Base-by-base conservation (phyloP, 75 land plant genomes). In the Picea sitchensis region DNA sequence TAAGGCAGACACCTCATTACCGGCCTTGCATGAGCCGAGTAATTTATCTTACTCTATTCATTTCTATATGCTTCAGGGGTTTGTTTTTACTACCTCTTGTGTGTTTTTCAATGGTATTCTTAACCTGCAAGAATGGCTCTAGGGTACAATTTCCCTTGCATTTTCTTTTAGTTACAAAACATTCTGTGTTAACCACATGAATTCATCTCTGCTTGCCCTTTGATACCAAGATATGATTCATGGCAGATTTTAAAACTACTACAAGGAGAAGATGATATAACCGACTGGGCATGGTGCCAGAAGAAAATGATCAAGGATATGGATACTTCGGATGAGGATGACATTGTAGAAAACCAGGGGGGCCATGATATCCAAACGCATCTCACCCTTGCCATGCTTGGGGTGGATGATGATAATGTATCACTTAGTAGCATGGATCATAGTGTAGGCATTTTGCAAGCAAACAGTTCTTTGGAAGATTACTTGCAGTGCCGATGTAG, bases 311-410 rank as follows among this genome's bases (percentile, higher is more conserved):
- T 76, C 17, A 80, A 84, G 58, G 89, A 83, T 23, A 32, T 65
- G 21, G 87, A 84, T 69, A 58, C 23, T 21, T 59, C 79, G 61
- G 91, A 89, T 63, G 86, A 83, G 7, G 87, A 86, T 23, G 83
- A 76, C 54, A 78, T 36, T 77, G 58, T 65, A 38, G 84, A 23
- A 63, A 77, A 60, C 36, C 75, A 77, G 21, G 76, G 75, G 13
- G 75, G 56, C 7, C 76, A 59, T 51, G 79, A 84, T 31, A 81
- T 95, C 20, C 88, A 86, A 51, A 89, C 88, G 18, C 89, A 92
- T 83, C 82, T 96, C 57, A 88, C 87, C 67, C 89, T 96, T 11
- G 99, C 99, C 65, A 77, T 96, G 90, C 87, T 90, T 4, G 97
- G 93, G 59, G 80, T 91, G 34, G 98, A 94, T 18, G 90, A 90